Evolutionary conservation across 2,329 filamentous ascomycete species (phyloP), one percentile per base, ranked within the genome.

Genomic region (Polytolypa hystricis): DNA sequence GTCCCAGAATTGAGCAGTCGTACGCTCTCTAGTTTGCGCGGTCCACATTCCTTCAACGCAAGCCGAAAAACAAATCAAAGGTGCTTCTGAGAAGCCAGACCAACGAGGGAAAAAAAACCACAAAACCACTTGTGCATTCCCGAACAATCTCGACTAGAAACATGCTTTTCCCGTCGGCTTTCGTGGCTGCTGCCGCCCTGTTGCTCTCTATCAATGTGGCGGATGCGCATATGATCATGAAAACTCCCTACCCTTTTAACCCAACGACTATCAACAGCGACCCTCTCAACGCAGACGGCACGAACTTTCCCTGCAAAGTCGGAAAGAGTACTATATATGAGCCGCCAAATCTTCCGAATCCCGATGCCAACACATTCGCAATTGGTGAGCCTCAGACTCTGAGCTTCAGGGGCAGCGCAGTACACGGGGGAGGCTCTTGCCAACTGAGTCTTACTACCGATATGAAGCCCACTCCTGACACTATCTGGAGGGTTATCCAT

Each of bases 391-490:
- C 57, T 0, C 74, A 81, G 49, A 56, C 64, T 0, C 67, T 95
- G 1, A 57, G 61, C 0, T 84, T 94, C 58, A 62, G 62, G 0
- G 87, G 86, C 23, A 65, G 69, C 33, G 87, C 86, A 2, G 76
- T 79, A 0, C 91, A 98, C 48, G 87, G 87, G 12, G 91, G 91
- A 37, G 91, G 91, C 0, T 93, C 84, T 0, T 96, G 91, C 65
- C 91, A 98, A 51, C 64, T 96, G 39, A 81, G 80, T 6, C 65
- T 98, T 49, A 91, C 87, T 0, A 85, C 82, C 12, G 89, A 95
- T 47, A 65, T 69, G 8, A 62, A 70, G 9, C 78, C 86, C 1
- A 78, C 73, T 17, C 73, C 72, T 46, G 58, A 73, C 46, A 80
- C 75, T 0, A 70, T 73, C 15, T 98, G 81, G 78, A 86, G 87